These are phyloP conservation scores for Funneliformis geosporum DNA, from an alignment of 192 early-diverging fungal species.

Conservation along the genomic window DNA sequence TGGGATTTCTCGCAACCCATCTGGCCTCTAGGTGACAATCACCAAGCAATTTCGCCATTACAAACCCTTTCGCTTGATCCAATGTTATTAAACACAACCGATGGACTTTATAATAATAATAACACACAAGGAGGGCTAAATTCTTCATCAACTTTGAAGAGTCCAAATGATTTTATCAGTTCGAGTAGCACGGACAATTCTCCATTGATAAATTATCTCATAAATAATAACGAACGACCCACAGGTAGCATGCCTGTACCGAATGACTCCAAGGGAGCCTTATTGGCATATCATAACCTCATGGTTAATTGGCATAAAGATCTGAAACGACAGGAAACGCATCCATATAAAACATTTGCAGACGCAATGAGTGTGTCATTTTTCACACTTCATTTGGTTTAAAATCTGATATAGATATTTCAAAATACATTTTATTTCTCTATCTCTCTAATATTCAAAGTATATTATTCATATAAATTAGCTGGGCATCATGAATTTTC, in stretches of 20 bases:
- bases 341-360: background rate
- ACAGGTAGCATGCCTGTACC: background rate
- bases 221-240: background rate
- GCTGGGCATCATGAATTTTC: background rate
- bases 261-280: no score
- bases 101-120: conserved; percentile 1
- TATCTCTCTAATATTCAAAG: background rate
- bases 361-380: background rate
- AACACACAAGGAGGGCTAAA: background rate
- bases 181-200: background rate
- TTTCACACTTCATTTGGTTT: conserved; percentile 2
- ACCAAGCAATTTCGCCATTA: background rate
- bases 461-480: background rate
- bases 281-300: background rate
- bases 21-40: background rate
- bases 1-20: background rate
- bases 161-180: background rate
- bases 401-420: no score
- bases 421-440: no score
- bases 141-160: background rate
- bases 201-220: background rate
- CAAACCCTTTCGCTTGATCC: background rate
- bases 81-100: background rate
- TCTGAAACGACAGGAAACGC: background rate
- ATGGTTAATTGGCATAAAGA: conserved; percentile 17